Base-by-base conservation (phyloP, 2,329 filamentous ascomycete species). In the Whalleya microplaca region DNA sequence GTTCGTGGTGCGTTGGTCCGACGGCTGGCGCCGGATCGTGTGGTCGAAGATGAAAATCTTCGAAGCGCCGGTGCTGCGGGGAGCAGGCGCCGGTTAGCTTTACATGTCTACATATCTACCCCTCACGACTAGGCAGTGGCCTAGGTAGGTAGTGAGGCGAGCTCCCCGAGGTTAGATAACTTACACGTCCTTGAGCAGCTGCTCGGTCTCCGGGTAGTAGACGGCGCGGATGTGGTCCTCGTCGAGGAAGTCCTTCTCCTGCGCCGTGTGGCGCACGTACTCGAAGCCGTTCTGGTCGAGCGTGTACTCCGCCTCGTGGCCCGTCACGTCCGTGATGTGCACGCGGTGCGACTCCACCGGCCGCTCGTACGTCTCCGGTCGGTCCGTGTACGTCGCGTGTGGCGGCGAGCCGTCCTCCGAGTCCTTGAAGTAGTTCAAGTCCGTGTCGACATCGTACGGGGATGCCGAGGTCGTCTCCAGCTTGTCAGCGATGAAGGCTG, bases 201-300 rank as follows among this genome's bases (percentile, higher is more conserved):
- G 73, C 69, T 91, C 86, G 2, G 90, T 84, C 69, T 92, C 89
- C 0, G 87, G 82, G 71, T 93, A 93, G 73, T 92, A 93, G 5
- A 80, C 76, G 3, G 76, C 67, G 68, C 85, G 81, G 71, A 93
- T 87, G 29, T 79, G 78, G 1, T 81, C 81, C 49, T 90, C 85
- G 62, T 88, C 82, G 1, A 63, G 2, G 53, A 78, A 78, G 23
- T 73, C 69, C 56, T 73, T 74, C 64, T 77, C 74, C 8, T 61
- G 54, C 1, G 71, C 66, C 0, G 58, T 46, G 32, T 73, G 69
- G 0, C 48, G 60, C 32, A 70, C 53, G 27, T 75, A 62, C 52
- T 76, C 71, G 61, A 78, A 78, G 1, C 74, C 75, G 23, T 75
- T 67, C 42, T 58, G 59, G 54, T 78, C 75, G n/a, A 78, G 71